Evolutionary conservation across 495 filamentous ascomycete genomes (phyloP).

Genomic region (Hamigera avellanea): DNA sequence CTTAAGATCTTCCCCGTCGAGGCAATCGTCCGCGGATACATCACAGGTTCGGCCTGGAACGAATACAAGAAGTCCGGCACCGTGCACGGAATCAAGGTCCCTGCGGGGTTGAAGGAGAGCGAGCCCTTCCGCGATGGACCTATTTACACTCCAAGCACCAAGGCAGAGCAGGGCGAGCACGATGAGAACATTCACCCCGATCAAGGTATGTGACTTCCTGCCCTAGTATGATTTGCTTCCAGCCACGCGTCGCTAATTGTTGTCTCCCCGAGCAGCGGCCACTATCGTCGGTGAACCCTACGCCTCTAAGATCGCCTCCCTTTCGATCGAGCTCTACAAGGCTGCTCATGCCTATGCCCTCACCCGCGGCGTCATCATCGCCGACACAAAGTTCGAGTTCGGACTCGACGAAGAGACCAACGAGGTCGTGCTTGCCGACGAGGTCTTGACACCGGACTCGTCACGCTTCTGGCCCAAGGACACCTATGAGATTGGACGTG

Average conservation of each 20-base stretch:
- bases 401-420: conserved; percentile 61
- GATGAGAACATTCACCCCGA: conserved; percentile 87
- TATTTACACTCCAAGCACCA: conserved; percentile 84
- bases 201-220: conserved; percentile 30
- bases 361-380: conserved; percentile 78
- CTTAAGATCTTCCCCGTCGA: conserved; percentile 79
- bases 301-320: conserved; percentile 60
- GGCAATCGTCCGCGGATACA: conserved; percentile 84
- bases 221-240: background rate
- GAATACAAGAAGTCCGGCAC: conserved; percentile 68
- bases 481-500: conserved; percentile 56
- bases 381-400: conserved; percentile 81
- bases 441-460: conserved; percentile 80
- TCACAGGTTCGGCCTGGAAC: conserved; percentile 85
- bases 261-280: conserved; percentile 28
- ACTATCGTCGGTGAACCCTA: conserved; percentile 62
- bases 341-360: conserved; percentile 62
- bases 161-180: conserved; percentile 71
- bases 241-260: background rate
- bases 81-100: conserved; percentile 64
- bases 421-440: conserved; percentile 77
- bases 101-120: conserved; percentile 58
- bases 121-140: conserved; percentile 56
- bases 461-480: conserved; percentile 82
- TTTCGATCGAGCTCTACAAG: conserved; percentile 64